Percentiles rank a stretch among this genome's conserved stretches.
Conservation (phyloP, 495 filamentous ascomycete genomes). For the Collariella sp. region DNA sequence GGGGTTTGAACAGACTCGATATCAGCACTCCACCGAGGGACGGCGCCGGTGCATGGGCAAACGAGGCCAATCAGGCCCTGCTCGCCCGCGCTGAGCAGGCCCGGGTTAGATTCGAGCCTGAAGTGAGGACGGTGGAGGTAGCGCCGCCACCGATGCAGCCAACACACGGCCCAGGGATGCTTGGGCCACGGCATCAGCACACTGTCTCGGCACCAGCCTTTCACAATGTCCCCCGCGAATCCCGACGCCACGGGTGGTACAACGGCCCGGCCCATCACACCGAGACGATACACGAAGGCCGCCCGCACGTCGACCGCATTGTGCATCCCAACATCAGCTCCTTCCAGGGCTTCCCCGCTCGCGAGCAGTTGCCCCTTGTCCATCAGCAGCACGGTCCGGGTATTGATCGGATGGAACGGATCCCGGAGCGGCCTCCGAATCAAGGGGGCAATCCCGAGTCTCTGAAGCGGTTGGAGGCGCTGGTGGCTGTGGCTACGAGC, state of each 20-base stretch:
- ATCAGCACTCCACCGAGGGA: constrained; percentile 54
- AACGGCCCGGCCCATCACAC: constrained; percentile 45
- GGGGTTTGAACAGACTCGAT: constrained; percentile 63
- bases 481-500: constrained; percentile 84
- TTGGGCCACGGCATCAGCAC: constrained; percentile 34
- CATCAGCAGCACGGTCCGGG: constrained; percentile 5
- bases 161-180: neutral
- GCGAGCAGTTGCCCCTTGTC: constrained; percentile 22
- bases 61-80: constrained; percentile 42
- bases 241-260: constrained; percentile 63
- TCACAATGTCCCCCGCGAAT: constrained; percentile 44
- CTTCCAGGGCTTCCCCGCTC: constrained; percentile 38
- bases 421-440: constrained; percentile 21
- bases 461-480: constrained; percentile 66
- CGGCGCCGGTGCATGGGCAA: constrained; percentile 43
- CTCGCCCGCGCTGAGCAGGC: constrained; percentile 39
- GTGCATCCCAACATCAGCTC: constrained; percentile 40
- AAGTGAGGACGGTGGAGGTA: constrained; percentile 13
- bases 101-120: constrained; percentile 41
- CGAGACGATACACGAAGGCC: constrained; percentile 31
- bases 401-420: constrained; percentile 24
- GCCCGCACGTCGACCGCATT: constrained; percentile 39
- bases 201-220: constrained; percentile 42
- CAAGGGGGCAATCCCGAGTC: constrained; percentile 25
- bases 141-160: constrained; percentile 9